These are phyloP conservation scores for Mrakiaceae sp. DNA, from an alignment of 1,284 basidiomycete species.

Conservation along the genomic window DNA sequence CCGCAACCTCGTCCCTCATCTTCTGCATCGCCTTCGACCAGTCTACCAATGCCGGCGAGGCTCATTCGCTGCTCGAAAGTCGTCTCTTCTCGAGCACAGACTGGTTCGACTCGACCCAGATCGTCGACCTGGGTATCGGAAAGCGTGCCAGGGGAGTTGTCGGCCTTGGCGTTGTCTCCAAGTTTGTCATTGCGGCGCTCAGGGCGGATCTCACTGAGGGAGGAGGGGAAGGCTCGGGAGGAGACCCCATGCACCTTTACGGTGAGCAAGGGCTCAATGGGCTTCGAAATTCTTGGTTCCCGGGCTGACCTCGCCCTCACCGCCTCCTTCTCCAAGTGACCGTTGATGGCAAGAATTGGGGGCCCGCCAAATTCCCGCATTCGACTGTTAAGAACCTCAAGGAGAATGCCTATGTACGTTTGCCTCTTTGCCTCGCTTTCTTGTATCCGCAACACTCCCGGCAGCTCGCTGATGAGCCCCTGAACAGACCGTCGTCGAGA, in stretches of 20 bases:
- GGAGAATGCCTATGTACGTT: slow-evolving; percentile 14
- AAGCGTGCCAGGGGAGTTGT: slow-evolving; percentile 72
- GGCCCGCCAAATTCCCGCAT: slow-evolving; percentile 35
- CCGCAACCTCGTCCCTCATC: slow-evolving; percentile 48
- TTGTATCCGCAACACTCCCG: neutral
- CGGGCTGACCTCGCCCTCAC: neutral
- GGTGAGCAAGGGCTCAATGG: slow-evolving; percentile 17
- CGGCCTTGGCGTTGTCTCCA: slow-evolving; percentile 79
- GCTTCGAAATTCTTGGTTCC: no score
- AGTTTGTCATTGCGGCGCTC: slow-evolving; percentile 78
- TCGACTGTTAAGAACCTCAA: slow-evolving; percentile 29
- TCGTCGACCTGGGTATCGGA: slow-evolving; percentile 70
- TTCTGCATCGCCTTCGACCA: slow-evolving; percentile 78
- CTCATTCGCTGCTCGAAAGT: slow-evolving; percentile 48
- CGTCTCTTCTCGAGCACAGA: slow-evolving; percentile 69
- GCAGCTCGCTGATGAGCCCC: neutral
- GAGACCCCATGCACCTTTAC: slow-evolving; percentile 45
- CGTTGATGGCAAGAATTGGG: slow-evolving; percentile 65
- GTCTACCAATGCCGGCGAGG: slow-evolving; percentile 37
- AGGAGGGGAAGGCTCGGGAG: slow-evolving; percentile 32
- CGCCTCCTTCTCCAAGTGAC: slow-evolving; percentile 45
- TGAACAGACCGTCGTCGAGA: slow-evolving; percentile 83
- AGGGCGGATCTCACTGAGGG: slow-evolving; percentile 35
- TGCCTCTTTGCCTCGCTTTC: neutral
- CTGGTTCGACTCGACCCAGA: slow-evolving; percentile 55